These are phyloP conservation scores for Galeopsis tetrahit DNA, from an alignment of 257 asterid genomes.

Conservation along the genomic window DNA sequence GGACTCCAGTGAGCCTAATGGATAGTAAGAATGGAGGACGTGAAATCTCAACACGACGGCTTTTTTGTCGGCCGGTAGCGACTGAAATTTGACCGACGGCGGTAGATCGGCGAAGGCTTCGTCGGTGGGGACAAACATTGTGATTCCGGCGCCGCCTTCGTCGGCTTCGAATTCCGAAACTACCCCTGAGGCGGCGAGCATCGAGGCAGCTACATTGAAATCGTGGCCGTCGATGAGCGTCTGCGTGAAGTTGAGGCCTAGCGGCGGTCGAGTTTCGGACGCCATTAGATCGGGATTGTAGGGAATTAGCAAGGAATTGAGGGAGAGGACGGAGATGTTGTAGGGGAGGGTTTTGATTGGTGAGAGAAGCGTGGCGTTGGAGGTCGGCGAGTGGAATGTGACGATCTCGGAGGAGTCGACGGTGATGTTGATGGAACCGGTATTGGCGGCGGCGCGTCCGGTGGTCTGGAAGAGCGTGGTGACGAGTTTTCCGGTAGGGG, in stretches of 20 bases:
- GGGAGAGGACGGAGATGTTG: constrained; percentile 62
- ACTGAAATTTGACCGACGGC: constrained; percentile 59
- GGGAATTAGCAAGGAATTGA: constrained; percentile 62
- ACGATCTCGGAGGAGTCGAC: constrained; percentile 43
- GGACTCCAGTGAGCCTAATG: constrained; percentile 77
- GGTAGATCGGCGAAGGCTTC: constrained; percentile 82
- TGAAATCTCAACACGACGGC: constrained; percentile 74
- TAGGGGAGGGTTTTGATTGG: constrained; percentile 54
- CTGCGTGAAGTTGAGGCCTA: constrained; percentile 75
- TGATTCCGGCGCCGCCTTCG: constrained; percentile 89
- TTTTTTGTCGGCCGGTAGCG: constrained; percentile 72
- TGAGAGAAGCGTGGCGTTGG: constrained; percentile 76
- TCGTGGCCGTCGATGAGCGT: constrained; percentile 75
- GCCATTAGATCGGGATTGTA: constrained; percentile 71
- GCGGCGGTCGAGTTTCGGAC: constrained; percentile 80
- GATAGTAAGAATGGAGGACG: constrained; percentile 81
- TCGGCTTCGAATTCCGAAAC: constrained; percentile 76
- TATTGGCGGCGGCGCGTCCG: constrained; percentile 62
- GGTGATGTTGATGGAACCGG: constrained; percentile 75
- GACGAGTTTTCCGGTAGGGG: constrained; percentile 63
- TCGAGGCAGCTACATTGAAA: constrained; percentile 89
- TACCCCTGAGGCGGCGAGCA: constrained; percentile 83
- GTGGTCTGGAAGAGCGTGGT: constrained; percentile 81
- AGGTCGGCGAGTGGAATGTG: constrained; percentile 56
- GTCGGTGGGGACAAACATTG: constrained; percentile 84